Evolutionary conservation across 805 yeast genomes (phyloP).

Genomic region (Metahyphopichia silvanorum): DNA sequence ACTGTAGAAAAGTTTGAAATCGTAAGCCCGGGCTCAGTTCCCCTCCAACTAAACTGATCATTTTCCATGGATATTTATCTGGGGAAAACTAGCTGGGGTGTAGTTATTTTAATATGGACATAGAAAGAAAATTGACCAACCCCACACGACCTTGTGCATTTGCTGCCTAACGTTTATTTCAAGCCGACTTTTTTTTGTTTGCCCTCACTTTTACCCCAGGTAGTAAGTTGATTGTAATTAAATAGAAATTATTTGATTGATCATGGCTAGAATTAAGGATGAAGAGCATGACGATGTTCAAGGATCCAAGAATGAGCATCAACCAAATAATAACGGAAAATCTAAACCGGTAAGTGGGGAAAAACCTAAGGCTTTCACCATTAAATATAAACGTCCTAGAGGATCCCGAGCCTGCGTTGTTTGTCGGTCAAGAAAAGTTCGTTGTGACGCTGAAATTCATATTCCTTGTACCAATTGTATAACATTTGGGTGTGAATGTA

Average conservation of each 20-base stretch:
- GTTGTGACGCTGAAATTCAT: slow-evolving; percentile 66
- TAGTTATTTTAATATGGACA: too few relatives aligned
- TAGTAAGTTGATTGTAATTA: too few relatives aligned
- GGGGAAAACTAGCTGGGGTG: too few relatives aligned
- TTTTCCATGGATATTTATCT: too few relatives aligned
- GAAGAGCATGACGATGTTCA: neutral
- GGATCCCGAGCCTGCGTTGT: slow-evolving; percentile 73
- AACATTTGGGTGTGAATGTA: slow-evolving; percentile 70
- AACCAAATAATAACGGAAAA: neutral
- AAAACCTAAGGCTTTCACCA: slow-evolving; percentile 43
- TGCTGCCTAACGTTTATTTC: too few relatives aligned
- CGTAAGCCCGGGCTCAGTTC: too few relatives aligned
- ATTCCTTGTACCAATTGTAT: slow-evolving; percentile 56
- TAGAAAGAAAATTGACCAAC: too few relatives aligned
- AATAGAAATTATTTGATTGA: neutral
- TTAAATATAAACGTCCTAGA: slow-evolving; percentile 51
- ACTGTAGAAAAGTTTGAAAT: too few relatives aligned
- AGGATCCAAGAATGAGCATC: neutral
- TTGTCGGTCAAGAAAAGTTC: slow-evolving; percentile 77
- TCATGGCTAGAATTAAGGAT: neutral
- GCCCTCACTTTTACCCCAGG: too few relatives aligned
- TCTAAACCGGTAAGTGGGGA: slow-evolving; percentile 8
- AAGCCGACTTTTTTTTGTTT: too few relatives aligned
- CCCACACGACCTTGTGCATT: too few relatives aligned
- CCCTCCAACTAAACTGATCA: too few relatives aligned